These are phyloP conservation scores for Trichoderma sp. DNA, from an alignment of 2,329 filamentous ascomycete genomes.

Conservation along the genomic window DNA sequence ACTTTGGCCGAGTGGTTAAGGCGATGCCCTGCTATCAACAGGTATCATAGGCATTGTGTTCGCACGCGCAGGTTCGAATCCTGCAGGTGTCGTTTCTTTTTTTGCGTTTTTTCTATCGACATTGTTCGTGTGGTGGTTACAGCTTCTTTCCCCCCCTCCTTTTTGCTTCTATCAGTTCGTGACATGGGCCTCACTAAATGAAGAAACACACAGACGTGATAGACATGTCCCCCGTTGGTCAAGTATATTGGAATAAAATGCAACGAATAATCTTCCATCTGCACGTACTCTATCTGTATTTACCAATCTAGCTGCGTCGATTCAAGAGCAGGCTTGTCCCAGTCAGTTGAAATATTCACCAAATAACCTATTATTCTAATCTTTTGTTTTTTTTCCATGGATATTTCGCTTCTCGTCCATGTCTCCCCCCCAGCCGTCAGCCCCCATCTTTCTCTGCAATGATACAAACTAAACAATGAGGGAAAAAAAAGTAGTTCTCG, in stretches of 20 bases:
- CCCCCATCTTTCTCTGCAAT: background rate
- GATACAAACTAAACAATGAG: constrained; percentile 4
- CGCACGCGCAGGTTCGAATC: constrained; percentile 21
- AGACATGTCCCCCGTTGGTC: background rate
- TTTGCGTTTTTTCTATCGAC: background rate
- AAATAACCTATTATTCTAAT: background rate
- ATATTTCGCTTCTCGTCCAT: constrained; percentile 1
- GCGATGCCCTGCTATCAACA: constrained; percentile 18
- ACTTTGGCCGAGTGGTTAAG: constrained; percentile 21
- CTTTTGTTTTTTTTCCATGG: constrained; percentile 1
- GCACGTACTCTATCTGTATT: background rate
- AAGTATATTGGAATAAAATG: background rate
- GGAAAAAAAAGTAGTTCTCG: background rate
- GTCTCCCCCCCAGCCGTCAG: background rate
- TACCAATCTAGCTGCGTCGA: background rate
- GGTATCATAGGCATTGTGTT: constrained; percentile 20
- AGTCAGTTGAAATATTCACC: background rate
- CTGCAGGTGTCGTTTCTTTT: constrained; percentile 16
- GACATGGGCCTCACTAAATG: background rate
- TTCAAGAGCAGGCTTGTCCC: no score
- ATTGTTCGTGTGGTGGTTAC: no score
- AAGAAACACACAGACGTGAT: background rate
- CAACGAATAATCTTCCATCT: background rate
- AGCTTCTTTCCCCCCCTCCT: background rate
- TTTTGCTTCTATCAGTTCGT: background rate